Conservation (phyloP, 1,284 basidiomycete species). For the Cryptococcus sp. region DNA sequence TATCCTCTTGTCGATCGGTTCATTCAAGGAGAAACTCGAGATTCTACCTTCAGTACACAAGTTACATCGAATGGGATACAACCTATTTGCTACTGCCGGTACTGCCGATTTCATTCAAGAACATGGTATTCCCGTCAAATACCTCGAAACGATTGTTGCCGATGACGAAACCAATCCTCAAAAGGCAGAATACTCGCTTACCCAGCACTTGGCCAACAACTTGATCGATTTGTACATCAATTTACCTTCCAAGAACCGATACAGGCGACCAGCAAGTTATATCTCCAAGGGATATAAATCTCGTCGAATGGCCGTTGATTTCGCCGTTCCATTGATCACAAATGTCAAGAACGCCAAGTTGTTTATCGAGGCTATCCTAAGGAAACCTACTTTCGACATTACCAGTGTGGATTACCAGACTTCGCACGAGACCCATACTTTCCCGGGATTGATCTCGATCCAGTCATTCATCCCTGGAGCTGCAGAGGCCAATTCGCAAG, state of each 20-base stretch:
- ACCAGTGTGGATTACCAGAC: slow-evolving; percentile 92
- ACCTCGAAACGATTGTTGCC: slow-evolving; percentile 79
- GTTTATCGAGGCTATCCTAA: slow-evolving; percentile 89
- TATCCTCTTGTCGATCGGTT: slow-evolving; percentile 56
- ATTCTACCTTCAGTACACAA: slow-evolving; percentile 95
- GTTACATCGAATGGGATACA: slow-evolving; percentile 88
- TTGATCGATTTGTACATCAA: slow-evolving; percentile 99
- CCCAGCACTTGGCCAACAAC: slow-evolving; percentile 91
- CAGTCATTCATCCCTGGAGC: slow-evolving; percentile 79
- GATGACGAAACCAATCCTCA: slow-evolving; percentile 65
- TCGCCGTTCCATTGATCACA: slow-evolving; percentile 93
- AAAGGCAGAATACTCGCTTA: slow-evolving; percentile 93
- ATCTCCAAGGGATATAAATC: slow-evolving; percentile 95
- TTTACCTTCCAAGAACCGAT: slow-evolving; percentile 95
- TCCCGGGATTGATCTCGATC: slow-evolving; percentile 90
- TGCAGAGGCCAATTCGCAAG: slow-evolving; percentile 56
- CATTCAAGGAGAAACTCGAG: slow-evolving; percentile 97
- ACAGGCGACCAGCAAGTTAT: slow-evolving; percentile 93
- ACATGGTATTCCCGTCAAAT: slow-evolving; percentile 60
- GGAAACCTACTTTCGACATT: slow-evolving; percentile 78
- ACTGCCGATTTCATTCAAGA: slow-evolving; percentile 92
- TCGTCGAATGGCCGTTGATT: slow-evolving; percentile 99
- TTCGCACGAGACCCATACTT: slow-evolving; percentile 80
- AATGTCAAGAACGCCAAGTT: slow-evolving; percentile 99
- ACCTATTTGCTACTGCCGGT: slow-evolving; percentile 94